Evolutionary conservation across 2,329 filamentous ascomycete species (phyloP).

Genomic region (Monilinia fructicola): DNA sequence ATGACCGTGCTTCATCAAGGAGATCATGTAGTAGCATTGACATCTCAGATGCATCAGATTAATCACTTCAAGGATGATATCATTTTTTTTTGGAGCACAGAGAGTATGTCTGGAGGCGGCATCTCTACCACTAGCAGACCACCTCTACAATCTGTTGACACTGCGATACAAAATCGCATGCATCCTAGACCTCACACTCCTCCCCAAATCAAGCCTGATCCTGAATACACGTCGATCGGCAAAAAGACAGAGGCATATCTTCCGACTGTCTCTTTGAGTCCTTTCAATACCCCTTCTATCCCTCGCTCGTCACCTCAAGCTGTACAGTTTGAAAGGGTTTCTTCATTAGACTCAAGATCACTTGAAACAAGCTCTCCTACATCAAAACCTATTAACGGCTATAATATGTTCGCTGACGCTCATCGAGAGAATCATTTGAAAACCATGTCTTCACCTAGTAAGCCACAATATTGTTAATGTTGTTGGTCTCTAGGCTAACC

Average conservation of each 20-base stretch:
- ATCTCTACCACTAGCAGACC: not conserved
- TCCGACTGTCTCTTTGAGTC: not conserved
- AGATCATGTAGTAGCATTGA: not conserved
- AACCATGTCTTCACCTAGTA: slow-evolving; percentile 2
- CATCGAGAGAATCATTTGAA: not conserved
- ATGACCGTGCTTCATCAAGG: slow-evolving; percentile 11
- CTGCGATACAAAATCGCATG: not conserved
- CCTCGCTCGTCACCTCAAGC: not conserved
- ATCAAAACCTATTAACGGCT: not conserved
- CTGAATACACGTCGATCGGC: not conserved
- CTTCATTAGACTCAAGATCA: not conserved
- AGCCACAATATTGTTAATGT: not conserved
- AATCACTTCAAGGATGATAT: slow-evolving; percentile 19
- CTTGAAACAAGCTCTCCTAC: not conserved
- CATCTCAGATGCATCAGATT: slow-evolving; percentile 7
- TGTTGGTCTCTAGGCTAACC: not conserved
- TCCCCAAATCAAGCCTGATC: not conserved
- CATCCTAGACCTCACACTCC: no score
- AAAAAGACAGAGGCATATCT: not conserved
- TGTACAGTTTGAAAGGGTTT: not conserved
- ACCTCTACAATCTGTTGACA: slow-evolving; percentile 3
- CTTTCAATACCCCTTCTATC: not conserved
- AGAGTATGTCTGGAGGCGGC: not conserved
- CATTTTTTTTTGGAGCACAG: slow-evolving; percentile 18
- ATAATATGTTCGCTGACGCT: slow-evolving; percentile 1